Conservation (phyloP, 768 basidiomycete genomes). For the Lepiota venenata region DNA sequence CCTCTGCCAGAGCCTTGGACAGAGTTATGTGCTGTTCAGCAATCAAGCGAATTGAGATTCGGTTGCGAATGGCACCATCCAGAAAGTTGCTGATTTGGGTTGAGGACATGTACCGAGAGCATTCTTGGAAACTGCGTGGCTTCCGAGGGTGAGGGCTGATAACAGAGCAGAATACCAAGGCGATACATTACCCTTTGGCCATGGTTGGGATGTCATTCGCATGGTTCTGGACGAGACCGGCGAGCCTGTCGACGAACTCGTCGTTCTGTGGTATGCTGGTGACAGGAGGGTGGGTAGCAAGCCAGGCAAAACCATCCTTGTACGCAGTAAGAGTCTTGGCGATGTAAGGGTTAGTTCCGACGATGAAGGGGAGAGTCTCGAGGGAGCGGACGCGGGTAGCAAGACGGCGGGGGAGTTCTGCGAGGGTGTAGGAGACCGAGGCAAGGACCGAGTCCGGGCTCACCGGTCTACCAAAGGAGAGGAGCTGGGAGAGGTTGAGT, state of each 20-base stretch:
- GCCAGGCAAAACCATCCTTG: constrained; percentile 63
- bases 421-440: constrained; percentile 71
- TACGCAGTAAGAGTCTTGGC: constrained; percentile 66
- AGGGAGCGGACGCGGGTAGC: constrained; percentile 72
- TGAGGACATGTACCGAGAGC: constrained; percentile 77
- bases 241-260: constrained; percentile 63
- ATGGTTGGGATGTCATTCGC: constrained; percentile 87
- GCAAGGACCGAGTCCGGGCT: constrained; percentile 66
- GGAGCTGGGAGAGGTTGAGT: constrained; percentile 66
- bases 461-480: constrained; percentile 75
- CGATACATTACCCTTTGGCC: constrained; percentile 70
- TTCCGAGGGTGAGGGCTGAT: not conserved
- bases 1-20: constrained; percentile 58
- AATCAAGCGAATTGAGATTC: constrained; percentile 84
- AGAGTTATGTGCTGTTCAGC: constrained; percentile 91
- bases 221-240: constrained; percentile 69
- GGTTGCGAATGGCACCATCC: constrained; percentile 80
- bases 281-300: constrained; percentile 66
- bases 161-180: not conserved
- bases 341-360: constrained; percentile 88
- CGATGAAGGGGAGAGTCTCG: constrained; percentile 80
- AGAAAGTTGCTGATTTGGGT: constrained; percentile 77
- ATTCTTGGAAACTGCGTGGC: constrained; percentile 74
- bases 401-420: constrained; percentile 75
- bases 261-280: constrained; percentile 67